A percentile compares a stretch with the other conserved stretches of the same genome.
These are phyloP conservation scores for Russula olivacea DNA, from an alignment of 768 basidiomycete species.

Conservation along the genomic window DNA sequence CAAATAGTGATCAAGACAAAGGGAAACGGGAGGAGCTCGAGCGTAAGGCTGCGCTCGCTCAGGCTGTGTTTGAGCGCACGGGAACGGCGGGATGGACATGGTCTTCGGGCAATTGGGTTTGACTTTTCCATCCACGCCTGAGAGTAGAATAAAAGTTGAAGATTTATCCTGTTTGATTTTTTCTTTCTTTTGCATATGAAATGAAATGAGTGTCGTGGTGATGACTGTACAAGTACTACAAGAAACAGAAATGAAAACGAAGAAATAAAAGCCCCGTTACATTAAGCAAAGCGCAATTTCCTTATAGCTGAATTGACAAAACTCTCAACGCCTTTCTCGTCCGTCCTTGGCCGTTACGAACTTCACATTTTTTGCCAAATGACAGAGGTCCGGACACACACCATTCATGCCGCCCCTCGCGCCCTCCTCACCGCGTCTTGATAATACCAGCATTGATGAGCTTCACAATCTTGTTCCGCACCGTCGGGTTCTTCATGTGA, in stretches of 20 bases:
- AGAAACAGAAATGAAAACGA: background rate
- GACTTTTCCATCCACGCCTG: background rate
- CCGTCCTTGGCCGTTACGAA: background rate
- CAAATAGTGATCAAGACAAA: slow-evolving; percentile 37
- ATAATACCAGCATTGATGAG: slow-evolving; percentile 91
- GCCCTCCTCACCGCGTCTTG: slow-evolving; percentile 59
- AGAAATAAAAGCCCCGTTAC: background rate
- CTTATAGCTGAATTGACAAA: background rate
- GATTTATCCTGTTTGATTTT: background rate
- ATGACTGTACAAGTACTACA: background rate
- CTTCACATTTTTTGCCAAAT: background rate
- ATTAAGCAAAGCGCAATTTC: background rate
- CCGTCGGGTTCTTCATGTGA: slow-evolving; percentile 90
- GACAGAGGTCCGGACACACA: background rate
- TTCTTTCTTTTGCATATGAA: background rate
- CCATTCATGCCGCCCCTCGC: background rate
- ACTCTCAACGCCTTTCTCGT: background rate
- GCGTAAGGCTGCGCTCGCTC: slow-evolving; percentile 42
- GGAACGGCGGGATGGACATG: slow-evolving; percentile 50
- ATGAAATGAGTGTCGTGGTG: background rate
- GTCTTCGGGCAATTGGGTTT: slow-evolving; percentile 12
- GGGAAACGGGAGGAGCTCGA: slow-evolving; percentile 34
- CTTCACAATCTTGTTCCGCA: slow-evolving; percentile 80
- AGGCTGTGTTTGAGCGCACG: slow-evolving; percentile 41
- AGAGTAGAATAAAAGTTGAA: background rate